phyloP scores from a whole-genome alignment of 179 eudicot genomes.

The Heliamphora pulchella region DNA sequence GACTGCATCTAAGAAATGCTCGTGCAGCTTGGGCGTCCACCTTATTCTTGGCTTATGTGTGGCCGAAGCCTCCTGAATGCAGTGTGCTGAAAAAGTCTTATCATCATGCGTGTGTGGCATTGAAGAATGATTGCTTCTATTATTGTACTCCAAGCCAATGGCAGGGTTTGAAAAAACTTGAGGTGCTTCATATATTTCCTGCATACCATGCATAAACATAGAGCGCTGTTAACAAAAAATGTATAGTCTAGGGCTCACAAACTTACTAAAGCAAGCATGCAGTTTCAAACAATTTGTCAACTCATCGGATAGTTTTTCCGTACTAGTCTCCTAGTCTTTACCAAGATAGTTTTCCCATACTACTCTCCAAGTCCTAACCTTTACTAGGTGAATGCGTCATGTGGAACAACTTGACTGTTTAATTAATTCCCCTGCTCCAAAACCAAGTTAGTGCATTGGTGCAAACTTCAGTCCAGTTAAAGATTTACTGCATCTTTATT shows the following conservation, averaged over 20 bases:
- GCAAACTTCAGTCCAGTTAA: no score
- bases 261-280: neutral
- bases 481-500: no score
- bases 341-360: no score
- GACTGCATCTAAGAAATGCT: neutral
- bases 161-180: neutral
- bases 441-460: no score
- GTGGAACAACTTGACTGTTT: no score
- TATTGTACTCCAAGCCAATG: neutral
- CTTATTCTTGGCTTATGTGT: neutral
- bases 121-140: neutral
- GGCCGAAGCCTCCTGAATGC: neutral
- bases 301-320: no score
- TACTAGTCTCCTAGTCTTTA: neutral
- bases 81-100: neutral
- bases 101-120: neutral
- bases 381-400: no score
- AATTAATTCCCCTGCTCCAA: no score
- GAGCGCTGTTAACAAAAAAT: neutral
- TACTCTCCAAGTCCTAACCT: no score
- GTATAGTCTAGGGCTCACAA: neutral
- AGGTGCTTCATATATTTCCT: neutral
- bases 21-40: neutral
- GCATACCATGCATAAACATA: neutral
- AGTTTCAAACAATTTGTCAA: no score